phyloP scores from a whole-genome alignment of 1,284 basidiomycete species.

The Trichosporon sp. region DNA sequence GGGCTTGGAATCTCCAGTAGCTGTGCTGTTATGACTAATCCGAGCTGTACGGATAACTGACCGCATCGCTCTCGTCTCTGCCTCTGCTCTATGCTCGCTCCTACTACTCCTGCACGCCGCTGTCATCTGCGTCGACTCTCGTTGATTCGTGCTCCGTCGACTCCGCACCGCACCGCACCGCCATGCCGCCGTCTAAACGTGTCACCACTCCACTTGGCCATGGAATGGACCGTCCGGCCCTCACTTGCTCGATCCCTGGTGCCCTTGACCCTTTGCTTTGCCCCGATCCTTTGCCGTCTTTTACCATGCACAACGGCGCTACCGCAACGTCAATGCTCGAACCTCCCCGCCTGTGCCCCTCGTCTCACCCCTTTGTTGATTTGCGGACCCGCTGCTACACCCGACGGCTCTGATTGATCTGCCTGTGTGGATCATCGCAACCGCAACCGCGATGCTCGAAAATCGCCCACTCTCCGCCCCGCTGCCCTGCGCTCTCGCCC shows the following conservation, averaged over 20 bases:
- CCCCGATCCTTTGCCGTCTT: not conserved
- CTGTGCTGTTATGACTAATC: not conserved
- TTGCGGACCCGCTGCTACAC: not conserved
- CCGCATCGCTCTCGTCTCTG: not conserved
- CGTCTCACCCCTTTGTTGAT: no score
- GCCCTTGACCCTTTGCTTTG: not conserved
- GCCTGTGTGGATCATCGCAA: no score
- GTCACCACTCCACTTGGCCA: not conserved
- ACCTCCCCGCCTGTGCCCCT: no score
- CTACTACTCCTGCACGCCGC: no score
- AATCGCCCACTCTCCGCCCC: not conserved
- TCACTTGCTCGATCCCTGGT: not conserved
- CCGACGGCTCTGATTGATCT: not conserved
- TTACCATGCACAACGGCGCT: not conserved
- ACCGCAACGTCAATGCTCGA: no score
- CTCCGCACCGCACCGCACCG: slow-evolving; percentile 4
- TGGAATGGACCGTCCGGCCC: not conserved
- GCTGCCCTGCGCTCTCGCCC: not conserved
- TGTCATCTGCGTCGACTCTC: no score
- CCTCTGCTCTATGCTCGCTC: not conserved
- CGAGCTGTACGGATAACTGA: not conserved
- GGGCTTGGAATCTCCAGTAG: not conserved
- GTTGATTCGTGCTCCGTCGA: no score
- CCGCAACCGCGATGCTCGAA: not conserved
- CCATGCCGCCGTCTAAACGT: slow-evolving; percentile 23